Conservation (phyloP, 1,139 yeast species). For the Debaryomycetaceae sp. region DNA sequence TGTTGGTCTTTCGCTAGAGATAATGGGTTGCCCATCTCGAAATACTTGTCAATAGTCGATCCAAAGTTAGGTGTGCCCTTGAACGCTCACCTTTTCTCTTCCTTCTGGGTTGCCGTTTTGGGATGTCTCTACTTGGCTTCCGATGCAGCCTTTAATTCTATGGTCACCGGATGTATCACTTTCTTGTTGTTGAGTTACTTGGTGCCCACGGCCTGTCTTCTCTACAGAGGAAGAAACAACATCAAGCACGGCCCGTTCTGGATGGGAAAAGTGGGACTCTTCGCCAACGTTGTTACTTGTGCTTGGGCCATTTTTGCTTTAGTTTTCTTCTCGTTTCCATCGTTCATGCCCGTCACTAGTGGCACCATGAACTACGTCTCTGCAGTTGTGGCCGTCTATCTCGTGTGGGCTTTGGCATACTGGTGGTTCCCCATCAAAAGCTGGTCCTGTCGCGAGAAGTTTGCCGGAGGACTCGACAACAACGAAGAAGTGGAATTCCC, state of each 20-base stretch:
- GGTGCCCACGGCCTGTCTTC: constrained; percentile 47
- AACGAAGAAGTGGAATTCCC: constrained; percentile 47
- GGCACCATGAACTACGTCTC: constrained; percentile 69
- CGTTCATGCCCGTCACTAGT: constrained; percentile 58
- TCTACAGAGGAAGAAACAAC: constrained; percentile 54
- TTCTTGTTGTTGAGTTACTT: constrained; percentile 40
- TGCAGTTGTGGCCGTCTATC: constrained; percentile 59
- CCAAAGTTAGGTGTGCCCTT: constrained; percentile 44
- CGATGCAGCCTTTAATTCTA: constrained; percentile 44
- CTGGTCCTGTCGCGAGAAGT: constrained; percentile 36
- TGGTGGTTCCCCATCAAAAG: constrained; percentile 53
- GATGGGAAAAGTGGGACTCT: constrained; percentile 56
- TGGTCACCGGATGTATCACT: constrained; percentile 45
- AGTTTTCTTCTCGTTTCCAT: constrained; percentile 67
- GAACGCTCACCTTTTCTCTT: constrained; percentile 43
- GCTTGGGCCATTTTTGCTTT: constrained; percentile 59
- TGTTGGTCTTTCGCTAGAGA: constrained; percentile 85
- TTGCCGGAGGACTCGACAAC: constrained; percentile 44
- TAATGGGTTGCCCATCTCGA: constrained; percentile 44
- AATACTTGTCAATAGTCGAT: constrained; percentile 38
- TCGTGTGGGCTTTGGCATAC: constrained; percentile 50
- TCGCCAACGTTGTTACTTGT: constrained; percentile 53
- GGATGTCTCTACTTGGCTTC: constrained; percentile 42
- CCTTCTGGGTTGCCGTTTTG: constrained; percentile 36
- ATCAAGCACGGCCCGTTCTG: constrained; percentile 66